Base-by-base conservation (phyloP, 2,329 filamentous ascomycete genomes). In the Claviceps paspali region DNA sequence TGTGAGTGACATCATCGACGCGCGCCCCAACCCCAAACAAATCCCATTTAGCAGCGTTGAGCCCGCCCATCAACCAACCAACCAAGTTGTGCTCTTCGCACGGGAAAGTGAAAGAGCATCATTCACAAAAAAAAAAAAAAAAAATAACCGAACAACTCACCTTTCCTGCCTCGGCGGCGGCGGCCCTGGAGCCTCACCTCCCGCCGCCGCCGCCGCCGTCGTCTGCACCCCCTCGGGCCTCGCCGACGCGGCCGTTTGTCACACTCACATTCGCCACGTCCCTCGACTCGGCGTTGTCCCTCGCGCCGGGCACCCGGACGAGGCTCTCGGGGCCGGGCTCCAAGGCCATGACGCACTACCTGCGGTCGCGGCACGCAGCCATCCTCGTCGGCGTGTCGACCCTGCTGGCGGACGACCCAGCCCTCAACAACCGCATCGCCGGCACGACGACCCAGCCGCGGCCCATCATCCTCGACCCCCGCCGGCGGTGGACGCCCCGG, bases 211-310 rank as follows among this genome's bases (percentile, higher is more conserved):
- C 47, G 4, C 10, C 11, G 27, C 21, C 27, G 12, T 22, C 24
- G 9, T n/a, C 19, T 2, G 6, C 10, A n/a, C n/a, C n/a, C n/a
- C n/a, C n/a, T n/a, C n/a, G n/a, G n/a, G n/a, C n/a, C n/a, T n/a
- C 35, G n/a, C 23, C 21, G 5, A 21, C 28, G 2, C 48, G 53
- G 8, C 64, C 65, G 9, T 73, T 70, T 52, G 70, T 85, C 35
- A 95, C 87, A 2, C 67, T 95, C 29, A 95, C 88, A 10, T 96
- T 87, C 57, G 88, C 91, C 17, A 81, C 79, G 6, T 95, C 87
- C 4, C 78, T 98, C 47, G 88, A 96, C 61, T 79, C 81, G 29
- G 73, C 77, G 38, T 68, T 92, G 35, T 74, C 86, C 2, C 68
- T 88, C 21, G 68, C 78, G 0, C 84, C 85, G 0, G 86, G 86